Evolutionary conservation across 495 filamentous ascomycete species (phyloP).

Genomic region (Podospora comata): DNA sequence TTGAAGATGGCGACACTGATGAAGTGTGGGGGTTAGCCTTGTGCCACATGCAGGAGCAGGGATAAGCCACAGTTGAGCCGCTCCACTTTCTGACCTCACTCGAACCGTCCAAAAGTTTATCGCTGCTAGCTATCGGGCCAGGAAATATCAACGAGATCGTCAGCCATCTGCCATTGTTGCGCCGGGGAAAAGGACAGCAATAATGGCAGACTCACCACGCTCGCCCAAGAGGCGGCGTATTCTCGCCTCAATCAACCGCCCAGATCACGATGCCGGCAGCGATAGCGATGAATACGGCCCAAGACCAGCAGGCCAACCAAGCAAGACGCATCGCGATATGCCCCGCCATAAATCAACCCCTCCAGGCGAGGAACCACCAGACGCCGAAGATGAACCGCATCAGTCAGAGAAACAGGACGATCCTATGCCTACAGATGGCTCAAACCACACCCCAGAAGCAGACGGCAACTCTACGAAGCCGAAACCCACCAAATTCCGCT

Average conservation of each 20-base stretch:
- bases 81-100: not conserved
- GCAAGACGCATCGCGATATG: constrained; percentile 4
- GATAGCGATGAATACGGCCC: not conserved
- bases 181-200: not conserved
- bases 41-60: not conserved
- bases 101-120: not conserved
- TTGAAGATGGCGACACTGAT: not conserved
- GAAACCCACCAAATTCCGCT: constrained; percentile 54
- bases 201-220: constrained; percentile 32
- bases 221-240: constrained; percentile 48
- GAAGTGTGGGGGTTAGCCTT: not conserved
- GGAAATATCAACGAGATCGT: not conserved
- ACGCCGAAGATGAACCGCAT: not conserved
- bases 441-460: not conserved
- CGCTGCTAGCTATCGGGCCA: not conserved
- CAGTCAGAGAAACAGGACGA: not conserved
- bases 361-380: not conserved
- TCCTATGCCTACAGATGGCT: not conserved
- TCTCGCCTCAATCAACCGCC: constrained; percentile 44
- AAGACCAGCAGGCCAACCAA: not conserved
- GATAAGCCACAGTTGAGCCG: not conserved
- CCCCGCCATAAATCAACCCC: constrained; percentile 16
- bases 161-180: not conserved
- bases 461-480: constrained; percentile 12
- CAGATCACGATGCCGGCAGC: constrained; percentile 9